Evolutionary conservation across 208 protist species (phyloP).

Genomic region (Acanthamoeba castellanii): DNA sequence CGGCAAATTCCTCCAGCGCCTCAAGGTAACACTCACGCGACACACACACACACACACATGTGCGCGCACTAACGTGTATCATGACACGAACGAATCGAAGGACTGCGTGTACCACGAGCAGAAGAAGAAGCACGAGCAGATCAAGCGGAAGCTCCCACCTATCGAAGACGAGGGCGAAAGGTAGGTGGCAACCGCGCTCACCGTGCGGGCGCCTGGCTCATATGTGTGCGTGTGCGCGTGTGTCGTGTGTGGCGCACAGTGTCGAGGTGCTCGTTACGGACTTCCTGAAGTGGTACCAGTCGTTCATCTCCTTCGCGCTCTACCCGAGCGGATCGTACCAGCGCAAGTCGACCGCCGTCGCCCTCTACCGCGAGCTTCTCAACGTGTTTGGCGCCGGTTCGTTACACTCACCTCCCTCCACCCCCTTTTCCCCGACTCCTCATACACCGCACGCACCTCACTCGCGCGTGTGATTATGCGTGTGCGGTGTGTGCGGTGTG

Average conservation of each 20-base stretch:
- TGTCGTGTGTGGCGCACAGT: neutral
- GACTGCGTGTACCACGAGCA: slow-evolving; percentile 18
- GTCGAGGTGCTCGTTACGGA: neutral
- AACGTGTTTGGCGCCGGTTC: slow-evolving; percentile 18
- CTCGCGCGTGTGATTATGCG: neutral
- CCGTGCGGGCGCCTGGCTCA: no score
- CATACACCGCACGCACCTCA: no score
- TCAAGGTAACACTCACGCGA: no score
- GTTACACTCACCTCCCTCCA: no score
- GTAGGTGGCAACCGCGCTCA: no score
- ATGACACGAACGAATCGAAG: no score
- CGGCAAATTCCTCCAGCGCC: slow-evolving; percentile 40
- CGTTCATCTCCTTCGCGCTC: neutral
- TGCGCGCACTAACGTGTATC: no score
- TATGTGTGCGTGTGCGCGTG: no score
- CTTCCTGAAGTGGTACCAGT: slow-evolving; percentile 35
- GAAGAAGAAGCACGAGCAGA: slow-evolving; percentile 19
- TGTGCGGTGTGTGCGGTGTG: no score
- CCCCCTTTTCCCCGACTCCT: no score
- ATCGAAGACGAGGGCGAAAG: no score
- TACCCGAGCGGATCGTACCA: slow-evolving; percentile 31
- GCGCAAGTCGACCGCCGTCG: slow-evolving; percentile 40
- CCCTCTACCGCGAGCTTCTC: slow-evolving; percentile 46
- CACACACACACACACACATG: neutral
- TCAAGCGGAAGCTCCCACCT: neutral